Evolutionary conservation across 2,329 filamentous ascomycete species (phyloP), one percentile per base, ranked within the genome.

Genomic region (Didymella pomorum): DNA sequence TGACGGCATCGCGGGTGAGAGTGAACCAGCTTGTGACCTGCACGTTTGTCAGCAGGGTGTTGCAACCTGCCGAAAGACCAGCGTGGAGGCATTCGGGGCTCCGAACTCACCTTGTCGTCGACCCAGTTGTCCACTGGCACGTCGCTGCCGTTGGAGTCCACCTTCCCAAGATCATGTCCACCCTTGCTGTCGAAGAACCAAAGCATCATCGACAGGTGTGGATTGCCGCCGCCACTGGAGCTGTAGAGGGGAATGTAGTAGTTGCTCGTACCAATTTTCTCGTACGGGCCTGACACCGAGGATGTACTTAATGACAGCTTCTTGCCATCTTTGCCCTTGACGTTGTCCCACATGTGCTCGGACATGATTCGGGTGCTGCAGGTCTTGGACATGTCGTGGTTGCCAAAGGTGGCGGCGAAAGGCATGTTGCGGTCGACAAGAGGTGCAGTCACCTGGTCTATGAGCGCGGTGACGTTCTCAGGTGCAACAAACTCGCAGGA

Each of bases 401-500:
- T 91, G 0, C 89, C 89, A 61, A 91, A 91, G 0, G 87, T 87
- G 0, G 86, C 87, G 2, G 87, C 88, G 85, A 87, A 92, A 0
- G 80, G 79, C 0, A 89, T 69, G 8, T 79, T 78, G 16, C 83
- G 81, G 3, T 82, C 63, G 0, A 89, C 77, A 0, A 92, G 87
- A 7, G 73, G 73, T 9, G 60, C 39, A 16, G 73, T 54, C 20
- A 74, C 53, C 35, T 68, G 66, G 39, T 73, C 67, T 28, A 74
- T 62, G 31, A 70, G 35, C 1, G 42, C 23, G 6, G 67, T 71
- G n/a, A 50, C 53, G 23, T 67, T 60, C 2, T 63, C 53, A 10
- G 64, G 56, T 10, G 52, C 61, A 4, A 71, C 56, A 45, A 65
- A 68, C 58, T 91, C 88, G 37, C 89, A 88, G 0, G 88, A 89